phyloP scores from a whole-genome alignment of 352 stramenopile genomes.

The Elongisporangium undulatum region DNA sequence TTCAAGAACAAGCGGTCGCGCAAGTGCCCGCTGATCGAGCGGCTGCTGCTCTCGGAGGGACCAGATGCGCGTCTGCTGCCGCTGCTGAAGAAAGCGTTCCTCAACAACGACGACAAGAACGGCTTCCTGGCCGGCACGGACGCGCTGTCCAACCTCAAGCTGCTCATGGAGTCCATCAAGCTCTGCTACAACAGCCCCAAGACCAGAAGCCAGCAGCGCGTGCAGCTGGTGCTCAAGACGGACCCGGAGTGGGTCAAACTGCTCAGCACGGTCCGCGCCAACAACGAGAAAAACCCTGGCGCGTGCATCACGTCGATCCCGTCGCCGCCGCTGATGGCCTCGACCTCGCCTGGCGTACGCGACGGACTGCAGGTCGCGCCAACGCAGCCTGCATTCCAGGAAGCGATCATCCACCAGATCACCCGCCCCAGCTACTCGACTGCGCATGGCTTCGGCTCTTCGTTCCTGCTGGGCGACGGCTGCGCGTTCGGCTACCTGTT shows the following conservation, averaged over 20 bases:
- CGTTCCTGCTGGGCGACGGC: conserved; percentile 76
- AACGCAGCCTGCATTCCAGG: conserved; percentile 71
- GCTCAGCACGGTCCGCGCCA: conserved; percentile 8
- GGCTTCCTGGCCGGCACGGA: conserved; percentile 49
- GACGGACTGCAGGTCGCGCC: conserved; percentile 14
- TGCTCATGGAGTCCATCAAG: conserved; percentile 75
- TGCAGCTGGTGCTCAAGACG: conserved; percentile 44
- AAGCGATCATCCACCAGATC: conserved; percentile 87
- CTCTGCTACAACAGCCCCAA: conserved; percentile 72
- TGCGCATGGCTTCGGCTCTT: conserved; percentile 81
- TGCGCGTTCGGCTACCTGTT: conserved; percentile 85
- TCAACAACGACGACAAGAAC: conserved; percentile 28
- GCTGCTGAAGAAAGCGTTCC: conserved; percentile 57
- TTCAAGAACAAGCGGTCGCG: conserved; percentile 85
- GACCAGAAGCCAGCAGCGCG: conserved; percentile 66
- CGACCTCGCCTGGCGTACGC: conserved; percentile 5
- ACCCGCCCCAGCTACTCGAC: conserved; percentile 81
- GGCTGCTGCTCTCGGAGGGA: conserved; percentile 48
- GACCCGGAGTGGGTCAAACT: conserved; percentile 56
- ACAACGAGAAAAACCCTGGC: conserved; percentile 22
- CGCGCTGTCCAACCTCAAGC: conserved; percentile 72
- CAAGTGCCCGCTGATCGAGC: conserved; percentile 72
- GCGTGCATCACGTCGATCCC: conserved; percentile 57
- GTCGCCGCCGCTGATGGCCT: conserved; percentile 23
- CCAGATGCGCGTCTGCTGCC: conserved; percentile 51